Evolutionary conservation across 2,329 filamentous ascomycete species (phyloP), one percentile per base, ranked within the genome.

Genomic region (Daldinia eschscholtzii): DNA sequence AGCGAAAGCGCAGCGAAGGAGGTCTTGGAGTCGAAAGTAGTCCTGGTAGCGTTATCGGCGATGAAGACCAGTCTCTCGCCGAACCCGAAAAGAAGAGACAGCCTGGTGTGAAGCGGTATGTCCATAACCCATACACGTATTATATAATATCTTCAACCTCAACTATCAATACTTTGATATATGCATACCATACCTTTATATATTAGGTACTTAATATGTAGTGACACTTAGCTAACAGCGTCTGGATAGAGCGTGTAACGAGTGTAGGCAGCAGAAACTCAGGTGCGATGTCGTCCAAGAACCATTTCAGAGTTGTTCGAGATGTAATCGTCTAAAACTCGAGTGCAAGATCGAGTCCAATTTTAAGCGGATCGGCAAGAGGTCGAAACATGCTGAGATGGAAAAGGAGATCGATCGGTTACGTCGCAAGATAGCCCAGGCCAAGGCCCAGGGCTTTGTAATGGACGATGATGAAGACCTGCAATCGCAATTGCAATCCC

Each of bases 301-400:
- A 30, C 92, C 92, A 18, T 94, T 94, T 79, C 87, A 89, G 75
- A 89, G 88, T 75, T 96, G 93, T 82, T 90, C 90, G 61, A 87
- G 93, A 64, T 96, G 93, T 82, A 88, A 88, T 78, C 92, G 93
- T 75, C 87, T 94, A 76, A 92, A 92, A 80, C 89, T 95, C 68
- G 88, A 91, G 69, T 96, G 93, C 85, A 93, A 93, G 80, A 95
- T 96, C 80, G 92, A 95, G 80, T 92, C 91, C 76, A 93, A 94
- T 80, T 95, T 95, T 82, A 94, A 94, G 85, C 90, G 92, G 74
- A 85, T 94, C 18, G 91, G 92, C 70, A 96, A 96, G 83, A 88
- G 92, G 46, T 92, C 89, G 71, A 92, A 93, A 79, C 92, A 95
- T 80, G 92, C 92, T 75, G 92, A 94, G 81, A 94, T 94, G 92